Base-by-base conservation (phyloP, 2,329 filamentous ascomycete genomes). In the Alternaria triticina region DNA sequence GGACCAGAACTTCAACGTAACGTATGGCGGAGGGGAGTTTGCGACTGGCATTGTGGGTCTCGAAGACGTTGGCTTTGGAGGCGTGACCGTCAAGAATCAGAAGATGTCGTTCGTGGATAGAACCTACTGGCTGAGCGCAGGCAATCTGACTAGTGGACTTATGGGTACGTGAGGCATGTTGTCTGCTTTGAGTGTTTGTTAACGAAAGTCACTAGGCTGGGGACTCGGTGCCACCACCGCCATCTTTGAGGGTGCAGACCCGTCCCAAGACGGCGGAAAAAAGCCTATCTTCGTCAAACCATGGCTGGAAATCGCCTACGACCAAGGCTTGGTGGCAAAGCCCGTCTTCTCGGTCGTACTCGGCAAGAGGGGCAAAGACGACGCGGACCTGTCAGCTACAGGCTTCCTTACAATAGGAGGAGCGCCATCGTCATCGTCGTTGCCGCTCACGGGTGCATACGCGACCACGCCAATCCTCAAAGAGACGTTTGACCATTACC, bases 401-500 rank as follows among this genome's bases (percentile, higher is more conserved):
- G 54, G 54, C 3, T 56, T 56, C 27, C 40, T 56, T 13, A 44
- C 54, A 22, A 27, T 56, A 46, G 54, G 54, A 30, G 54, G 54
- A 22, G 54, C 25, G 17, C 54, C 54, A 23, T 44, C 45, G 20
- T 17, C 36, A 40, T 17, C 44, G 8, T 40, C 40, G 13, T 27
- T 56, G 28, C 54, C 54, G 25, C 30, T 27, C 11, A 56, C 43
- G 20, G 54, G 54, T n/a, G 43, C 28, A 1, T 56, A 44, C 40
- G 54, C 54, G 15, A 17, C 28, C 5, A 45, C 40, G 13, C 13
- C 40, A 17, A 28, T 56, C 27, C 20, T 13, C 5, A n/a, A 27
- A 12, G 36, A 45, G 25, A 56, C 54, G 4, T 56, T 30, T 3
- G 25, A 12, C 6, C 25, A 23, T 7, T 56, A 44, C 17, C 25